Evolutionary conservation across 2,329 filamentous ascomycete species (phyloP).

Genomic region (Epichloe typhina): DNA sequence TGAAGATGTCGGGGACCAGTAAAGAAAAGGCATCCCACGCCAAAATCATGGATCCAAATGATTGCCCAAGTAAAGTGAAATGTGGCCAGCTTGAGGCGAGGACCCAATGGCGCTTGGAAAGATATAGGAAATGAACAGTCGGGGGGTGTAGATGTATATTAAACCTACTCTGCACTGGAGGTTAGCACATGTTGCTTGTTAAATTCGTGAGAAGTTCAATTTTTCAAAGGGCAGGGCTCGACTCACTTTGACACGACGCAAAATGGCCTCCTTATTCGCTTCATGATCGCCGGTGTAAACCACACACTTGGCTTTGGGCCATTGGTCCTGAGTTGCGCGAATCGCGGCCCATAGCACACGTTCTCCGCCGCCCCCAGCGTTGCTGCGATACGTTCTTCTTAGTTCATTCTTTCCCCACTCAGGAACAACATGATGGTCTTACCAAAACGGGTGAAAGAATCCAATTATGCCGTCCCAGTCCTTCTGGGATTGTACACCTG

Average conservation of each 20-base stretch:
- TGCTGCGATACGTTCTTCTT: constrained; percentile 37
- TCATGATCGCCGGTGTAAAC: constrained; percentile 96
- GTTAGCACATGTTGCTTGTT: no score
- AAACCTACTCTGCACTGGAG: constrained; percentile 56
- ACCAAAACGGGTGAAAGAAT: constrained; percentile 98
- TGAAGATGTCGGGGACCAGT: constrained; percentile 81
- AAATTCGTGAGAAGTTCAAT: no score
- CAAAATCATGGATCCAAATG: constrained; percentile 72
- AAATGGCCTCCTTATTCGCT: constrained; percentile 64
- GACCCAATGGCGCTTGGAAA: constrained; percentile 77
- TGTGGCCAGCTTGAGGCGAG: constrained; percentile 77
- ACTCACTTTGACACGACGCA: constrained; percentile 59
- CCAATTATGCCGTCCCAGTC: constrained; percentile 79
- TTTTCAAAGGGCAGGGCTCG: not conserved
- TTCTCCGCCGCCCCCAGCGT: constrained; percentile 91
- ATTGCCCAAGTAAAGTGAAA: constrained; percentile 91
- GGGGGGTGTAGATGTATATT: constrained; percentile 81
- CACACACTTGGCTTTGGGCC: constrained; percentile 77
- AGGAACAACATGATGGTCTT: constrained; percentile 16
- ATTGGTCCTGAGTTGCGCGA: constrained; percentile 74
- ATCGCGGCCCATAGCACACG: constrained; percentile 94
- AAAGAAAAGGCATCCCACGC: constrained; percentile 90
- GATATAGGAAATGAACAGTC: constrained; percentile 77
- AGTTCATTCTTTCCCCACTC: not conserved
- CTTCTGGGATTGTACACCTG: constrained; percentile 25